Percentiles rank a stretch among this genome's conserved stretches.
These are phyloP conservation scores for Globisporangium yorkense DNA, from an alignment of 352 stramenopile genomes.

Conservation along the genomic window DNA sequence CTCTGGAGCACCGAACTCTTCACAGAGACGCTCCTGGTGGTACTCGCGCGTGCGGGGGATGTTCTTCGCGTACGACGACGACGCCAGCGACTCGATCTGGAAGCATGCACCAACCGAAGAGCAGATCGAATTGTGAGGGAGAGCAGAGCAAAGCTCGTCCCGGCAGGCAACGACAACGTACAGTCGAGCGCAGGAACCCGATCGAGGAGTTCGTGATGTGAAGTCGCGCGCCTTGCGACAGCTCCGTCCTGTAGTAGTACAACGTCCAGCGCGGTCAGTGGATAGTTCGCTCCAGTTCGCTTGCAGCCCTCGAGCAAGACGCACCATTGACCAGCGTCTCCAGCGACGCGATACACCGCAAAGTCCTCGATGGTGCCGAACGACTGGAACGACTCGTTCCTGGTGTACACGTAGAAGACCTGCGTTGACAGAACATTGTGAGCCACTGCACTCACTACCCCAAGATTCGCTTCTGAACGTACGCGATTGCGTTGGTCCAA, in stretches of 20 bases:
- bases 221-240: constrained; percentile 62
- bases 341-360: constrained; percentile 40
- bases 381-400: constrained; percentile 66
- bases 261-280: constrained; percentile 1
- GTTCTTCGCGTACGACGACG: constrained; percentile 62
- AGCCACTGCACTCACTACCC: background rate
- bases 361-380: constrained; percentile 73
- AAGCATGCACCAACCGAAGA: background rate
- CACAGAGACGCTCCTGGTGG: constrained; percentile 44
- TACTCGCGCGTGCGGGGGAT: constrained; percentile 51
- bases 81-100: constrained; percentile 72
- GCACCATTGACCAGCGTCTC: constrained; percentile 39
- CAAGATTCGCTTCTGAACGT: constrained; percentile 8
- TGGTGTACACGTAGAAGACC: constrained; percentile 77
- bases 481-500: constrained; percentile 70
- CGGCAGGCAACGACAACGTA: constrained; percentile 6
- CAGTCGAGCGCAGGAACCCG: constrained; percentile 70
- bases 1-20: constrained; percentile 43
- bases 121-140: too few species aligned
- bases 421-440: constrained; percentile 7
- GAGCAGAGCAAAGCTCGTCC: background rate
- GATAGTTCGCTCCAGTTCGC: background rate
- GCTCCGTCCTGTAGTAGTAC: constrained; percentile 34
- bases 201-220: constrained; percentile 69
- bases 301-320: background rate